phyloP scores from a whole-genome alignment of 495 filamentous ascomycete species.

The Immersiella caudata region DNA sequence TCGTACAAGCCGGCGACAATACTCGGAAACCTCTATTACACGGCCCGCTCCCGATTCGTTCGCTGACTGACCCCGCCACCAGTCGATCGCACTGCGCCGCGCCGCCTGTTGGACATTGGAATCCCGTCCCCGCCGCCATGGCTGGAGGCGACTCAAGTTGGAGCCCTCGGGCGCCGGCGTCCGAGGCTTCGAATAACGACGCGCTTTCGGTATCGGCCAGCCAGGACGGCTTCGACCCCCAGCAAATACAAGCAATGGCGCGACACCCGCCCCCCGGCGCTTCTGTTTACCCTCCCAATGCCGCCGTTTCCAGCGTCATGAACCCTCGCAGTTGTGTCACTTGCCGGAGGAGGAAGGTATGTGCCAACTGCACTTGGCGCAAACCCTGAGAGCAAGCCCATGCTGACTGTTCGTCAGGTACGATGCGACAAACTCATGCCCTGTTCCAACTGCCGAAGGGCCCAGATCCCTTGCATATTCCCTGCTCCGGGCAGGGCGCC shows the following conservation, averaged over 20 bases:
- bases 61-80: not conserved
- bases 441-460: slow-evolving; percentile 81
- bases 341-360: slow-evolving; percentile 81
- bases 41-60: not conserved
- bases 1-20: not conserved
- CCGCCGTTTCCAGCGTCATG: slow-evolving; percentile 43
- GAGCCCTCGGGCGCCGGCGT: slow-evolving; percentile 5
- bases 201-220: slow-evolving; percentile 17
- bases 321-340: slow-evolving; percentile 81
- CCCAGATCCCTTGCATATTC: slow-evolving; percentile 79
- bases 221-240: slow-evolving; percentile 54
- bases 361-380: slow-evolving; percentile 1
- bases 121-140: slow-evolving; percentile 13
- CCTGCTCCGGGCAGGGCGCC: slow-evolving; percentile 82
- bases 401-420: slow-evolving; percentile 25
- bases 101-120: not conserved
- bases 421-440: slow-evolving; percentile 84
- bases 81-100: not conserved
- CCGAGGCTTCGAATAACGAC: slow-evolving; percentile 26
- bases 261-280: slow-evolving; percentile 70
- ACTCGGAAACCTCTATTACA: not conserved
- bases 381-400: too few species aligned
- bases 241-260: slow-evolving; percentile 62
- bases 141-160: slow-evolving; percentile 21
- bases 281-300: slow-evolving; percentile 49